A percentile compares a stretch with the other conserved stretches of the same genome.
Conservation (phyloP, 345 rosid genomes). For the Linum lewisii region DNA sequence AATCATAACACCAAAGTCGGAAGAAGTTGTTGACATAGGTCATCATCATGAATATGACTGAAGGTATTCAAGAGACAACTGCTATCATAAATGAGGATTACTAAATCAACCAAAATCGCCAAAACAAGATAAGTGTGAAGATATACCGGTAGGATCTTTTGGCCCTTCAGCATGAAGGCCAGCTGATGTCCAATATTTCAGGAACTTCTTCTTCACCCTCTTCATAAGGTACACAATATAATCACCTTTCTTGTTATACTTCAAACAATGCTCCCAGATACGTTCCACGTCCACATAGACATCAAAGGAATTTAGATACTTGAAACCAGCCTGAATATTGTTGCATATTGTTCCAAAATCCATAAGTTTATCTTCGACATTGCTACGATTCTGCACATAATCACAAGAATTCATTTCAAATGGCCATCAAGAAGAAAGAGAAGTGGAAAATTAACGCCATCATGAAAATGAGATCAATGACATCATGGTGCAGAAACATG, state of each 20-base stretch:
- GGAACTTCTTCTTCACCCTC: conserved; percentile 90
- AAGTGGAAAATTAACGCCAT: background rate
- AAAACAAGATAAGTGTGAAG: background rate
- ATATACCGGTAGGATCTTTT: conserved; percentile 34
- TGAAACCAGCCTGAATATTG: conserved; percentile 58
- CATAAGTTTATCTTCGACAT: conserved; percentile 89
- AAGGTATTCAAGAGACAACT: background rate
- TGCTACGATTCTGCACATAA: conserved; percentile 63
- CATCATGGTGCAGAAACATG: conserved; percentile 1
- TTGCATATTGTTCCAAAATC: conserved; percentile 93
- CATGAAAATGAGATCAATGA: too few species aligned
- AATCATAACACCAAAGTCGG: background rate
- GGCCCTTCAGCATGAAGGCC: conserved; percentile 58
- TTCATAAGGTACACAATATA: conserved; percentile 90
- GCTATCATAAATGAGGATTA: background rate
- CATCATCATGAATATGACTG: background rate
- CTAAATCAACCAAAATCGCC: background rate
- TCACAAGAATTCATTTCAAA: background rate
- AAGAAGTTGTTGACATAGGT: background rate
- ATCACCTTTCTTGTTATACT: conserved; percentile 92
- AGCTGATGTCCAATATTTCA: conserved; percentile 88
- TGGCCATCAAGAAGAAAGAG: background rate
- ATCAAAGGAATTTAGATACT: conserved; percentile 70
- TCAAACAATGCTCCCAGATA: conserved; percentile 88
- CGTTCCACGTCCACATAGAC: conserved; percentile 78